Evolutionary conservation across 163 green algal species (phyloP).

Genomic region (Scenedesmus sp.): DNA sequence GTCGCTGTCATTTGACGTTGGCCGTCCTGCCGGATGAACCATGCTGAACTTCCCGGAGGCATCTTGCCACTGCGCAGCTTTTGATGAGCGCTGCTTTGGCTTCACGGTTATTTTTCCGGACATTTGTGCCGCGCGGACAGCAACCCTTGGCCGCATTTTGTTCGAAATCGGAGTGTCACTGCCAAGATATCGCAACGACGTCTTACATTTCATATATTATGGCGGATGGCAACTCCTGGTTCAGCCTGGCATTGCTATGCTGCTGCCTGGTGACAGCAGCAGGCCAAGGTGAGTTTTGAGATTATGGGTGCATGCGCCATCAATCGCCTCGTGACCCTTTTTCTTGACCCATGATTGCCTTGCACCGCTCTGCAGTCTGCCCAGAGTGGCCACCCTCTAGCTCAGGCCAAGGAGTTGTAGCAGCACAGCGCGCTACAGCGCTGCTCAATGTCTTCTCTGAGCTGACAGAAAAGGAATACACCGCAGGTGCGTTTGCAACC

Average conservation of each 20-base stretch:
- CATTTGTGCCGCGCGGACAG: background rate
- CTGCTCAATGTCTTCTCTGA: conserved; percentile 41
- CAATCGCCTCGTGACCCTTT: background rate
- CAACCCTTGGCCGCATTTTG: background rate
- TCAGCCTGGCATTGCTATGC: background rate
- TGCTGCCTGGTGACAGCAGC: conserved; percentile 13
- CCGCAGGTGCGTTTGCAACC: conserved; percentile 19
- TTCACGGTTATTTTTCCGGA: background rate
- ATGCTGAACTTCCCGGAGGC: background rate
- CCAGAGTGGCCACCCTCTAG: background rate
- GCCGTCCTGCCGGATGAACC: background rate
- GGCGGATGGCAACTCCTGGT: background rate
- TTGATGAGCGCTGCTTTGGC: background rate
- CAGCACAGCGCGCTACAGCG: background rate
- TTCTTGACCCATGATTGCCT: background rate
- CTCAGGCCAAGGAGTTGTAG: conserved; percentile 22
- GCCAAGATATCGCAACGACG: background rate
- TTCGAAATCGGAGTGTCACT: background rate
- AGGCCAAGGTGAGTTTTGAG: background rate
- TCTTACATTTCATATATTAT: background rate
- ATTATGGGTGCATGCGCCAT: background rate
- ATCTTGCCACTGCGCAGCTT: background rate
- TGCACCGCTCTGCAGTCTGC: conserved; percentile 1
- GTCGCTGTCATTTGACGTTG: background rate
- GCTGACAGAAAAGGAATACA: conserved; percentile 30